A percentile compares a stretch with the other conserved stretches of the same genome.
Conservation (phyloP, 305 asterid genomes). For the Withania somnifera region DNA sequence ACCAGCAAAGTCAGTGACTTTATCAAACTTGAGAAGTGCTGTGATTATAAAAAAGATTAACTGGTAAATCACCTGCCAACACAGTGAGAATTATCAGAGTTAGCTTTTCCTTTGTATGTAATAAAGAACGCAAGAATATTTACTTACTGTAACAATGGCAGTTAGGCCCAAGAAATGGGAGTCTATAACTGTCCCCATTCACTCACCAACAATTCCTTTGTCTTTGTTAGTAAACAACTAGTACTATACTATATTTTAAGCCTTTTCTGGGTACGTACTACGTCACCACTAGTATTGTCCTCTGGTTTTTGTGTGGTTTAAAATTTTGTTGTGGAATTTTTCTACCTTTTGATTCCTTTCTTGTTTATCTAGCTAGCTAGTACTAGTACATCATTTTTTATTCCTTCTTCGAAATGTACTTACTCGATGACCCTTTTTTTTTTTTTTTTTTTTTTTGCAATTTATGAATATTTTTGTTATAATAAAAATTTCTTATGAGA, state of each 20-base stretch:
- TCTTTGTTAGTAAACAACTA: neutral
- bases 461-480: too few relatives aligned
- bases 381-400: too few relatives aligned
- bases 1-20: constrained; percentile 93
- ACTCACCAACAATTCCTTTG: neutral
- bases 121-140: neutral
- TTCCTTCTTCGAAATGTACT: too few relatives aligned
- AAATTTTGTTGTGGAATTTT: neutral
- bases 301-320: neutral
- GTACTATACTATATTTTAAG: neutral
- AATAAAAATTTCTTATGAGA: too few relatives aligned
- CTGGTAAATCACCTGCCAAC: constrained; percentile 74
- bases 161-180: constrained; percentile 85
- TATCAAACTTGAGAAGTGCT: constrained; percentile 74
- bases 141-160: constrained; percentile 73
- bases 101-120: neutral
- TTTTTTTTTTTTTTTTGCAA: too few relatives aligned
- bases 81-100: neutral
- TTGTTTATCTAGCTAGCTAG: neutral
- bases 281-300: neutral
- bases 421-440: too few relatives aligned
- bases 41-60: constrained; percentile 68
- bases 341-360: neutral
- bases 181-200: constrained; percentile 73
- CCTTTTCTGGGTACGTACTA: neutral